Conservation (phyloP, 2,329 filamentous ascomycete species). For the Cordyceps javanica region DNA sequence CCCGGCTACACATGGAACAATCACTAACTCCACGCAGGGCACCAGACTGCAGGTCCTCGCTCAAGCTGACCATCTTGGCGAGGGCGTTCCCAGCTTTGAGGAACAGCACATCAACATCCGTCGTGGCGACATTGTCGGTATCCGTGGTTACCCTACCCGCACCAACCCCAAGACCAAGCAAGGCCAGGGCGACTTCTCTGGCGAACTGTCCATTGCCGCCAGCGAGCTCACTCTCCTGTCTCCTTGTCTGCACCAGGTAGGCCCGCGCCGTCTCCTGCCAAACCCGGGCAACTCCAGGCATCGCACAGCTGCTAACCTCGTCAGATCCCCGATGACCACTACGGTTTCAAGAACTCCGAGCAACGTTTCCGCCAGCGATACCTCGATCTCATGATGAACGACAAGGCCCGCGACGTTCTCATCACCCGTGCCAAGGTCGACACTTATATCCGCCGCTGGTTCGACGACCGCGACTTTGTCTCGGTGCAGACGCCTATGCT, state of each 20-base stretch:
- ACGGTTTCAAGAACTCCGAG: slow-evolving; percentile 93
- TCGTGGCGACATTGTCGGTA: slow-evolving; percentile 85
- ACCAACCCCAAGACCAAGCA: slow-evolving; percentile 87
- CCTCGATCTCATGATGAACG: slow-evolving; percentile 96
- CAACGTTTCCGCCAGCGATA: slow-evolving; percentile 89
- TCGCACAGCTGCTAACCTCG: neutral
- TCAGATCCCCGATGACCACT: slow-evolving; percentile 70
- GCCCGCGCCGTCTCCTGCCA: slow-evolving; percentile 25
- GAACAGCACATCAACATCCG: slow-evolving; percentile 85
- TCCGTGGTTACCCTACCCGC: slow-evolving; percentile 36
- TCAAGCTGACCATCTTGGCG: slow-evolving; percentile 71
- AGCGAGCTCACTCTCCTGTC: slow-evolving; percentile 78
- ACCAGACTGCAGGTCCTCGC: slow-evolving; percentile 85
- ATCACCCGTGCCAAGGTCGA: slow-evolving; percentile 82
- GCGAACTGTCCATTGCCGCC: slow-evolving; percentile 92
- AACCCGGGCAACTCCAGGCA: neutral
- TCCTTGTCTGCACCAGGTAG: slow-evolving; percentile 68
- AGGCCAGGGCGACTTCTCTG: slow-evolving; percentile 58
- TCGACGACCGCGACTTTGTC: slow-evolving; percentile 81
- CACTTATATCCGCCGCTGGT: slow-evolving; percentile 80
- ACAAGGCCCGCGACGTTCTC: slow-evolving; percentile 75
- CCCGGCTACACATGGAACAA: neutral
- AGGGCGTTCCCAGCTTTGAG: slow-evolving; percentile 63
- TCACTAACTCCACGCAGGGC: slow-evolving; percentile 29
- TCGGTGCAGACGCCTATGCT: slow-evolving; percentile 98